Evolutionary conservation across 2,329 filamentous ascomycete genomes (phyloP), one percentile per base, ranked within the genome.

Genomic region (Penicillium sp.): DNA sequence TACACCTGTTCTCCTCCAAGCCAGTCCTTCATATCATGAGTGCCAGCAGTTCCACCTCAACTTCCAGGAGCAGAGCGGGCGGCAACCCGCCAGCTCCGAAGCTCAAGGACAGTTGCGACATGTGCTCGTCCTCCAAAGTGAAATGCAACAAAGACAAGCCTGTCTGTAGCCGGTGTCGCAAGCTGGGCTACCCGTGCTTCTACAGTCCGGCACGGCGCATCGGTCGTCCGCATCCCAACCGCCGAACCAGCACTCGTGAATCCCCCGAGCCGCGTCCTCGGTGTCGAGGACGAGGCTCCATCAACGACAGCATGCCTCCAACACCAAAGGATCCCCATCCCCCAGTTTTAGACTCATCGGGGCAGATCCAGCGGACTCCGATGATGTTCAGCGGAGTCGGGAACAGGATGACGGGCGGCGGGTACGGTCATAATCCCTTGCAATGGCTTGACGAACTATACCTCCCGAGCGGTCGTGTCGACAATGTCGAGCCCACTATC

Each of bases 161-260:
- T 3, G n/a, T 26, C 7, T 41, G 38, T 28, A 26, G 38, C 31
- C 38, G 38, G 23, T 41, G 38, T 41, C 32, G 38, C 36, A 49
- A 48, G 31, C 28, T 50, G 14, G 52, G 50, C 3, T 47, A 55
- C 20, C 36, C 43, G 20, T 55, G 52, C 30, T 52, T 53, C 28
- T 56, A 53, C 32, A 56, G 53, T 35, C 53, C 50, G 17, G 52
- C 53, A 19, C 39, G 52, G 31, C 43, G 52, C 2, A 43, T 46
- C 25, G 49, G 51, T 15, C 43, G 47, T 14, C 50, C 47, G 11
- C 41, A 42, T 35, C 38, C 38, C 18, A 33, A 33, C 33, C 7
- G 39, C 38, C 25, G 21, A 17, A 29, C 5, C 20, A 17, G 19
- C 19, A 27, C 10, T 16, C 19, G 26, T 10, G 30, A 35, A 20